phyloP scores from a whole-genome alignment of 345 rosid genomes.

The Geranium rotundifolium region DNA sequence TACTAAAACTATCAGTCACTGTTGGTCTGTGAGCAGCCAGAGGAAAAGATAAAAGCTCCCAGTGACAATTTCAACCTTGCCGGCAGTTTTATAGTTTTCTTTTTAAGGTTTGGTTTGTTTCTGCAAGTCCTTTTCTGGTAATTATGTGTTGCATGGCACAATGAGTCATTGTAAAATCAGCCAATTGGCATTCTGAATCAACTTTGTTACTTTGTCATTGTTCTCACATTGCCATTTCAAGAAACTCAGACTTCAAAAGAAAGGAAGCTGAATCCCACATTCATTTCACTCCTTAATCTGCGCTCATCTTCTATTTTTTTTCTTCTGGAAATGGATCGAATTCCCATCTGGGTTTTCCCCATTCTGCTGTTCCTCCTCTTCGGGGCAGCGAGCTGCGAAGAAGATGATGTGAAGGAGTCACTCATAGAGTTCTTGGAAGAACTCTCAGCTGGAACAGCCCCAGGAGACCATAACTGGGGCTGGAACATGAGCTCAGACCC shows the following conservation, averaged over 20 bases:
- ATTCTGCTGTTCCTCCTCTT: conserved; percentile 23
- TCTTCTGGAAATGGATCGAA: conserved; percentile 14
- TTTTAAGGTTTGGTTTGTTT: neutral
- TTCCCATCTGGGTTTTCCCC: conserved; percentile 14
- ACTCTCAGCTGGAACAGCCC: conserved; percentile 25
- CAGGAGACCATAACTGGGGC: conserved; percentile 20
- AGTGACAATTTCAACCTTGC: neutral
- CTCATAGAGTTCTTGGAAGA: conserved; percentile 35
- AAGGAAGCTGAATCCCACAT: neutral
- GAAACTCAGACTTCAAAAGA: conserved; percentile 2
- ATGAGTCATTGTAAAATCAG: conserved; percentile 19
- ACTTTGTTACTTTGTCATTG: conserved; percentile 9
- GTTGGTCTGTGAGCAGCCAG: neutral
- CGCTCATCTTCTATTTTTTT: neutral
- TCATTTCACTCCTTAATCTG: neutral
- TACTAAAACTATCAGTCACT: neutral
- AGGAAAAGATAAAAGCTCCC: neutral
- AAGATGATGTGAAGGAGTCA: conserved; percentile 23
- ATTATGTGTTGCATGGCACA: conserved; percentile 1
- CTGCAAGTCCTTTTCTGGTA: neutral
- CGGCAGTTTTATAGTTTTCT: neutral
- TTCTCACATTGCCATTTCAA: neutral
- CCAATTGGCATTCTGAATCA: conserved; percentile 19
- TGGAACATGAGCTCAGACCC: conserved; percentile 50
- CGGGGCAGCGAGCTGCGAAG: conserved; percentile 19